Evolutionary conservation across 176 grass and related monocot genomes (phyloP).

Genomic region (Juncus effusus): DNA sequence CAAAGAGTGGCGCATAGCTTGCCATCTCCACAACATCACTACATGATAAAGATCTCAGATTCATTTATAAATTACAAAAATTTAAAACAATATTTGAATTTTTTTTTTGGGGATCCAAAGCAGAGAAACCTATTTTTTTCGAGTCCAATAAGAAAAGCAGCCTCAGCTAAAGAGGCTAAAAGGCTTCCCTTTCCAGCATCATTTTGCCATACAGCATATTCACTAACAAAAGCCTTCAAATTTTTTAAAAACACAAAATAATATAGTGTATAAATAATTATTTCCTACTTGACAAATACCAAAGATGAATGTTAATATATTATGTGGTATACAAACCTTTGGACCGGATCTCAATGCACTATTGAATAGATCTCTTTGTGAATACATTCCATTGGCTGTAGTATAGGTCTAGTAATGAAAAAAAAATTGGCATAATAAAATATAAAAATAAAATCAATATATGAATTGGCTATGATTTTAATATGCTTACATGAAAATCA

Average conservation of each 20-base stretch:
- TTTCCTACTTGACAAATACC: no score
- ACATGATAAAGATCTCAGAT: slow-evolving; percentile 30
- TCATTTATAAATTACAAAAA: not conserved
- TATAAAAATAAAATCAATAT: slow-evolving; percentile 5
- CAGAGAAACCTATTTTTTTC: slow-evolving; percentile 73
- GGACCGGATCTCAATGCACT: slow-evolving; percentile 44
- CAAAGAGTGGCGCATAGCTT: slow-evolving; percentile 82
- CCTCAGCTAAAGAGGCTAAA: slow-evolving; percentile 78
- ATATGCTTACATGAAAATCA: slow-evolving; percentile 72
- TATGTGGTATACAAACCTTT: slow-evolving; percentile 40
- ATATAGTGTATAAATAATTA: not conserved
- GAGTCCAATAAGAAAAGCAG: slow-evolving; percentile 84
- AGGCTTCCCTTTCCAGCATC: slow-evolving; percentile 84
- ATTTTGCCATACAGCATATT: slow-evolving; percentile 74
- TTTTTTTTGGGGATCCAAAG: not conserved
- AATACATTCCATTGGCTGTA: slow-evolving; percentile 55
- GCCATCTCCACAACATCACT: slow-evolving; percentile 90
- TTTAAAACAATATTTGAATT: not conserved
- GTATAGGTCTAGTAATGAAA: slow-evolving; percentile 54
- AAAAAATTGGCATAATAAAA: slow-evolving; percentile 2
- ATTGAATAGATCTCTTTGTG: slow-evolving; percentile 55
- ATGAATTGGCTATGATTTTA: slow-evolving; percentile 11
- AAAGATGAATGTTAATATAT: not conserved
- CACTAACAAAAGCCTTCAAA: slow-evolving; percentile 82
- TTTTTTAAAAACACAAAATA: slow-evolving; percentile 7